A percentile compares a stretch with the other conserved stretches of the same genome.
These are phyloP conservation scores for Russula compacta DNA, from an alignment of 768 basidiomycete genomes.

Conservation along the genomic window DNA sequence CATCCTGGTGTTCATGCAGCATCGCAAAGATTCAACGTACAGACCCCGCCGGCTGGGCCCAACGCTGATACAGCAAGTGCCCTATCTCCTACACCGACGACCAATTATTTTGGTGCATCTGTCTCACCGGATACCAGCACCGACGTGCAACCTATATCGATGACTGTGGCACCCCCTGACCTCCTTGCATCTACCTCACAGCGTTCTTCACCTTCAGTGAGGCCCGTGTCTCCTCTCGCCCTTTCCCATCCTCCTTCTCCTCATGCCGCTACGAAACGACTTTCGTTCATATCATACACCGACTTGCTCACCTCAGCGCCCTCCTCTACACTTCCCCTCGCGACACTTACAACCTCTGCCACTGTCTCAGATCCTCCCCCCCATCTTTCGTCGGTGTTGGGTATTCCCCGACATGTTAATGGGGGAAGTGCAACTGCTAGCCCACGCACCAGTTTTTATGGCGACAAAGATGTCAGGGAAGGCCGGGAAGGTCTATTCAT, in stretches of 20 bases:
- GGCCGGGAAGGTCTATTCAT: constrained; percentile 28
- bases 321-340: constrained; percentile 58
- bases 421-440: constrained; percentile 26
- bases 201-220: constrained; percentile 20
- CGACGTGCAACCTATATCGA: constrained; percentile 19
- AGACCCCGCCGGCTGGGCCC: constrained; percentile 1
- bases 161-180: constrained; percentile 22
- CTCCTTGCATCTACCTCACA: constrained; percentile 18
- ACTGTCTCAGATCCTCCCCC: constrained; percentile 54
- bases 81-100: constrained; percentile 25
- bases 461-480: constrained; percentile 16
- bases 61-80: neutral
- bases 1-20: neutral
- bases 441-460: constrained; percentile 20
- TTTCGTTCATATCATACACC: constrained; percentile 84
- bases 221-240: constrained; percentile 23
- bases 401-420: constrained; percentile 28
- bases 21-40: constrained; percentile 1
- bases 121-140: constrained; percentile 24
- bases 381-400: constrained; percentile 58
- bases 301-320: constrained; percentile 78
- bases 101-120: constrained; percentile 24
- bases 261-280: constrained; percentile 47
- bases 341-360: constrained; percentile 59
- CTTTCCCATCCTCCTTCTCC: constrained; percentile 40